Evolutionary conservation across 1,139 yeast species (phyloP), one percentile per base, ranked within the genome.

Genomic region (Komagataea norvegica): DNA sequence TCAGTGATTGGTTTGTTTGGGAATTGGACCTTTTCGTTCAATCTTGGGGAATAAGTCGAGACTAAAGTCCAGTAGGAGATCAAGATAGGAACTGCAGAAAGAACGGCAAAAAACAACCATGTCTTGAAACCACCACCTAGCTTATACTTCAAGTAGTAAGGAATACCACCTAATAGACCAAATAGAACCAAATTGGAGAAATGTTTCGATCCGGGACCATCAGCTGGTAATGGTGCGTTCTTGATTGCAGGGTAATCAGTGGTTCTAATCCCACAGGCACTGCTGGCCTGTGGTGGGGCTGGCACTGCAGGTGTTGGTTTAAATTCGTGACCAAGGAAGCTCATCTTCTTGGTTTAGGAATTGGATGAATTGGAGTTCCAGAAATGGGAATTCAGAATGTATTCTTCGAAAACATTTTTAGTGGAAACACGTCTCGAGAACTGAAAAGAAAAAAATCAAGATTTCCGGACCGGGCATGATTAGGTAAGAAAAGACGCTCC

Each of bases 191-290:
- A 54, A 62, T 87, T 88, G 61, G 77, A 74, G 64, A 88, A 87
- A 51, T 79, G 75, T 55, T 77, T 78, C 29, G 88, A 70, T 20
- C 95, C 89, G 6, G 95, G 87, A 30, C 96, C 96, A 60, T 87
- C 96, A 7, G 95, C 96, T 26, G 95, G 88, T 48, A 86, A 68
- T 18, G 89, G 89, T 9, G 93, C 95, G 59, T 87, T 87, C 52
- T 81, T 75, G 58, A 87, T 87, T 10, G 93, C 67, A 25, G 95
- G 94, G 36, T 50, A 52, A 31, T 65, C 76, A 31, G 84, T 75
- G 44, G 88, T 79, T 51, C 68, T 62, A 34, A 80, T 73, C 14
- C 91, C 91, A 43, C 65, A 66, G 41, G 62, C 72, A 29, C 63
- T 64, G 28, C 71, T 56, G 13, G 76, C 65, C 25, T 75, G 66